phyloP scores from a whole-genome alignment of 768 basidiomycete genomes.

The Coprinopsis strossmayeri region DNA sequence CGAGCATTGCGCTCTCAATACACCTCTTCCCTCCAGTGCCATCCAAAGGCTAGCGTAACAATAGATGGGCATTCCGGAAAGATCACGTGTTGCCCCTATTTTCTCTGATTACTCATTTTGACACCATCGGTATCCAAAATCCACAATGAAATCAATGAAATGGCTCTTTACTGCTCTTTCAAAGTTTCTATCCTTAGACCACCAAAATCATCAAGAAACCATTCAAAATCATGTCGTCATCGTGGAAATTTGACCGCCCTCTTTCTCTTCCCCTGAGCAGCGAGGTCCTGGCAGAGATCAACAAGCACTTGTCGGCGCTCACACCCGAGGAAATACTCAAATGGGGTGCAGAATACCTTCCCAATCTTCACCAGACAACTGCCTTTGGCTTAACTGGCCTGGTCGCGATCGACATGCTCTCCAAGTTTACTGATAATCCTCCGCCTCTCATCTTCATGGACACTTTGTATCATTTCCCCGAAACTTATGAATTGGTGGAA shows the following conservation, averaged over 20 bases:
- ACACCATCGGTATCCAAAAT: slow-evolving; percentile 9
- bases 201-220: not conserved
- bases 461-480: slow-evolving; percentile 92
- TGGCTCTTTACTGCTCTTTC: not conserved
- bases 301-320: slow-evolving; percentile 62
- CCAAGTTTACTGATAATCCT: slow-evolving; percentile 58
- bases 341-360: slow-evolving; percentile 81
- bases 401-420: slow-evolving; percentile 91
- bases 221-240: slow-evolving; percentile 4
- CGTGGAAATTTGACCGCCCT: slow-evolving; percentile 20
- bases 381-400: slow-evolving; percentile 96
- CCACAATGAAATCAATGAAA: not conserved
- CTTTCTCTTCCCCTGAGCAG: slow-evolving; percentile 55
- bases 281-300: no score
- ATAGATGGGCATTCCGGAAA: no score
- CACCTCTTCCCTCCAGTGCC: no score
- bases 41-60: no score
- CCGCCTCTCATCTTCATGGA: slow-evolving; percentile 95
- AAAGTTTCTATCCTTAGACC: no score
- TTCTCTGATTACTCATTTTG: slow-evolving; percentile 8
- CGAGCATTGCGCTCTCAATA: no score
- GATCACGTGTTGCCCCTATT: slow-evolving; percentile 7
- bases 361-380: slow-evolving; percentile 86
- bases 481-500: slow-evolving; percentile 86
- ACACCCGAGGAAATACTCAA: slow-evolving; percentile 77